Evolutionary conservation across 495 filamentous ascomycete species (phyloP).

Genomic region (Chlorociboria aeruginascens): DNA sequence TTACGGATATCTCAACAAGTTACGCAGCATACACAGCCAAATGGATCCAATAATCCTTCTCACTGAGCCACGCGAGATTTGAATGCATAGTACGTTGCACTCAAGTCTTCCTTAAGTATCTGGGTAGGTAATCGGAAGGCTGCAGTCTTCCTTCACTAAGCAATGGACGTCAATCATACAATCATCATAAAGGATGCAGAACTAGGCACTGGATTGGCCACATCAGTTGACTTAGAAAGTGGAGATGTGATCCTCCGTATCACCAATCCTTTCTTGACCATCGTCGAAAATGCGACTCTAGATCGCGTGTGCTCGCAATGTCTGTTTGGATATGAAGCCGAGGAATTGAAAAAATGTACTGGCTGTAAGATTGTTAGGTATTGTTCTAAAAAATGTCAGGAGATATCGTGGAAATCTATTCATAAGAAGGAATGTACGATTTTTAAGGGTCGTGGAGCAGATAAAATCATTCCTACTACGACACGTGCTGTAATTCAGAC

Average conservation of each 20-base stretch:
- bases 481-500: conserved; percentile 33
- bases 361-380: conserved; percentile 38
- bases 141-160: background rate
- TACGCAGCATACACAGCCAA: no score
- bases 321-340: conserved; percentile 1
- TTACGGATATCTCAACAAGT: no score
- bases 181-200: conserved; percentile 1
- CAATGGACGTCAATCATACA: conserved; percentile 11
- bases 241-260: conserved; percentile 32
- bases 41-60: no score
- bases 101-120: background rate
- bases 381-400: conserved; percentile 42
- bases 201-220: conserved; percentile 26
- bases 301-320: conserved; percentile 8
- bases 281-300: conserved; percentile 24
- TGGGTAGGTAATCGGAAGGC: conserved; percentile 12
- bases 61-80: no score
- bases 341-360: conserved; percentile 30
- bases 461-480: conserved; percentile 29
- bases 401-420: conserved; percentile 37
- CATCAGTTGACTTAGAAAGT: conserved; percentile 22
- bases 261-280: conserved; percentile 26
- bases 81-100: no score
- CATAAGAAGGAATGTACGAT: conserved; percentile 43
- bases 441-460: conserved; percentile 4